Evolutionary conservation across 805 yeast species (phyloP), one percentile per base, ranked within the genome.

Genomic region (Vanderwaltozyma yarrowii): DNA sequence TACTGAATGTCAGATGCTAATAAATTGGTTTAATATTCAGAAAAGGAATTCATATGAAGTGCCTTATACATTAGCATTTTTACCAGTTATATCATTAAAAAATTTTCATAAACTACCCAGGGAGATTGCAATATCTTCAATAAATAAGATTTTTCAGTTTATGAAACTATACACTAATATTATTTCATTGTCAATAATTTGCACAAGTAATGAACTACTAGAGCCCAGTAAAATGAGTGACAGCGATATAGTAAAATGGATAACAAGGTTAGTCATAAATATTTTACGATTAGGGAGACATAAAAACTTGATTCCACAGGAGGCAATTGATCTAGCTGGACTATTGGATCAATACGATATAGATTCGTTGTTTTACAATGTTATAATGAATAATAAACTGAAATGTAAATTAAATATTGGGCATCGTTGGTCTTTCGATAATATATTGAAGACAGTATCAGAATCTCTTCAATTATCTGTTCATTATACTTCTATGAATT

Each of bases 301-400:
- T 20, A 40, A 42, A 27, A 33, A 44, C 5, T 35, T 50, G 17
- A 20, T 52, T 19, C 50, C 57, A 4, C 23, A 32, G 11, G 41
- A 42, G 16, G 38, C 47, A 4, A 34, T 46, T 12, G 55, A 51
- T 30, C 30, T 49, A 3, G 40, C 39, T 0, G 40, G 48, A 45
- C 32, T 52, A 25, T 36, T 56, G 27, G 47, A 48, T 9, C 47
- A 47, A 25, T 46, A 51, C 36, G 61, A 56, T 33, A 38, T 54
- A 10, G 61, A 56, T 33, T 46, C 49, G n/a, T 36, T 54, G 19
- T 48, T 56, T 32, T 56, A 52, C 37, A 41, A 47, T 33, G 32
- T 50, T 39, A 37, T 40, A 18, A 41, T 36, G 30, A 28, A 36
- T 14, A 36, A 32, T n/a, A 33, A 40, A 32, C 40, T 45, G n/a